phyloP scores from a whole-genome alignment of 2,329 filamentous ascomycete genomes.

The Cladosporium sp. region DNA sequence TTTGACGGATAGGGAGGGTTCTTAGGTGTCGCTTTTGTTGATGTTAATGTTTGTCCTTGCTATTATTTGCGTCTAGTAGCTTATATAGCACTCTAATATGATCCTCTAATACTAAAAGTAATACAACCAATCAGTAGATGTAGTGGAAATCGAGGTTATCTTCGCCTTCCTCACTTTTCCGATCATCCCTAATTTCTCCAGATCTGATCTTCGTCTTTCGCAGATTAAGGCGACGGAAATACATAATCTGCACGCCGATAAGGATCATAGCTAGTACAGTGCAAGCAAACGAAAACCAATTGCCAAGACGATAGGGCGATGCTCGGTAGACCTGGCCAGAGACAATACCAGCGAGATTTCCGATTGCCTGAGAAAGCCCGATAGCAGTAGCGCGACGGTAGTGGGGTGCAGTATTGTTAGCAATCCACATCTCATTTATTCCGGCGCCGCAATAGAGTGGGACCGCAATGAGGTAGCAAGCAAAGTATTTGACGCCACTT shows the following conservation, averaged over 20 bases:
- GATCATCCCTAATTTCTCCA: neutral
- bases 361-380: slow-evolving; percentile 50
- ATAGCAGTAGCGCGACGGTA: slow-evolving; percentile 51
- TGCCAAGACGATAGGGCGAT: slow-evolving; percentile 25
- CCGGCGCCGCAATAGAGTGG: slow-evolving; percentile 41
- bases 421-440: slow-evolving; percentile 49
- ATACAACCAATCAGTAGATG: neutral
- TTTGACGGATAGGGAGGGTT: no score
- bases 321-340: slow-evolving; percentile 48
- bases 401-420: slow-evolving; percentile 50
- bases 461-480: slow-evolving; percentile 29
- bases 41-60: no score
- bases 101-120: no score
- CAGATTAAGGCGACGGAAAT: neutral
- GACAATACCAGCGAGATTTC: slow-evolving; percentile 51
- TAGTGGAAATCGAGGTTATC: slow-evolving; percentile 10
- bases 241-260: slow-evolving; percentile 5
- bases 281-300: slow-evolving; percentile 10
- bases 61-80: no score
- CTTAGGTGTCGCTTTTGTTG: no score
- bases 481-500: slow-evolving; percentile 30
- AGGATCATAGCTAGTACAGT: slow-evolving; percentile 8
- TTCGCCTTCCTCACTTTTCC: slow-evolving; percentile 5
- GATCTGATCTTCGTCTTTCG: neutral
- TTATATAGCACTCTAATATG: no score